Base-by-base conservation (phyloP, 1,139 yeast species). In the Geotrichum histeridarum region DNA sequence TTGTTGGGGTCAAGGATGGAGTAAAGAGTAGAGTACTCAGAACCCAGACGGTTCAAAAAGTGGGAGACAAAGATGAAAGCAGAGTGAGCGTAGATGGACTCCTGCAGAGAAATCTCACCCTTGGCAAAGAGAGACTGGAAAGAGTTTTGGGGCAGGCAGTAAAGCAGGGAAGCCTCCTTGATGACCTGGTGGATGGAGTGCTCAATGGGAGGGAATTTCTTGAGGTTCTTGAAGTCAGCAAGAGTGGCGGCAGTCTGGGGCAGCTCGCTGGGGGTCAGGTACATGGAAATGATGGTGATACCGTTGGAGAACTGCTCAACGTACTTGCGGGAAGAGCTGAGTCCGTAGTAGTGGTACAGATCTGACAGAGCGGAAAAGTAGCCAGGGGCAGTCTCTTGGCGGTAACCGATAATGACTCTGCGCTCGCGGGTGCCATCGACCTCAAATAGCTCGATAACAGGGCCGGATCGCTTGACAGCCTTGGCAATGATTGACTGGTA, bases 241-340 rank as follows among this genome's bases (percentile, higher is more conserved):
- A 69, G 60, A 32, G 71, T 68, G 38, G 67, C 57, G 55, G 68
- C 69, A 61, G 75, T 64, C 64, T 63, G 76, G 33, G 67, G 67
- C 59, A 59, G 72, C 18, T 57, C 51, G 8, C 77, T 73, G 51
- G 89, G 85, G 48, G 81, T 80, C 65, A 93, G 80, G 72, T 93
- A 93, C 77, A 90, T 80, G 46, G 97, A 90, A 64, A 90, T 83
- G 56, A 91, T 80, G 37, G 96, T 85, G 57, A 85, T 80, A 54
- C 96, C 96, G 68, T 91, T 89, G 60, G 93, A 78, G 70, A 93
- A 93, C 68, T 91, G 95, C 71, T 93, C 99, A 57, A 93, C 93
- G 69, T 90, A 93, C 73, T 90, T 90, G 70, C 97, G 82, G 43
- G 95, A 84, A 54, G 93, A 84, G 54, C 82, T 81, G 65, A 93